Evolutionary conservation across 352 stramenopile species (phyloP).

Genomic region (Stephanocyclus meneghinianus): DNA sequence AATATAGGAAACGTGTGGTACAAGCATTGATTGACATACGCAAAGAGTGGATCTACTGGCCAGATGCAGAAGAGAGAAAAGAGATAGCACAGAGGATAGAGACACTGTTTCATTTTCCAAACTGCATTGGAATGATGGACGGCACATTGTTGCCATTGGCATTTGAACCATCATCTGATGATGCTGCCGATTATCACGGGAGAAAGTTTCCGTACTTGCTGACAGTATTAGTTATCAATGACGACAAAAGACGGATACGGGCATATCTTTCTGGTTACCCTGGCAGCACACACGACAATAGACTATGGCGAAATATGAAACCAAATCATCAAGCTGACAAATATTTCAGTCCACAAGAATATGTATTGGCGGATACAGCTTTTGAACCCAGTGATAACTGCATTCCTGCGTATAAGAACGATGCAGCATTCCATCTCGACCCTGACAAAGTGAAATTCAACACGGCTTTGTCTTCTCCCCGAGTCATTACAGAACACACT

Average conservation of each 20-base stretch:
- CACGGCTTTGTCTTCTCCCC: conserved; percentile 3
- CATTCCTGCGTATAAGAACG: not conserved
- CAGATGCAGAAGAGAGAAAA: conserved; percentile 24
- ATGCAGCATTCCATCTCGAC: not conserved
- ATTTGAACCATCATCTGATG: conserved; percentile 9
- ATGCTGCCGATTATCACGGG: conserved; percentile 20
- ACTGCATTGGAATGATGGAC: conserved; percentile 36
- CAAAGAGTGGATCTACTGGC: conserved; percentile 25
- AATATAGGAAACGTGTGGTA: not conserved
- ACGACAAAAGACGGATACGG: conserved; percentile 28
- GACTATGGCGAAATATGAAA: conserved; percentile 19
- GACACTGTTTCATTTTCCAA: conserved; percentile 15
- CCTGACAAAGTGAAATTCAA: conserved; percentile 27
- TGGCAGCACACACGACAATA: conserved; percentile 37
- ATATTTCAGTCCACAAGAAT: not conserved
- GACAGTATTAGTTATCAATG: conserved; percentile 25
- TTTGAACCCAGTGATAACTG: not conserved
- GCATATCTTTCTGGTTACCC: conserved; percentile 30
- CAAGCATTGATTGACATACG: conserved; percentile 10
- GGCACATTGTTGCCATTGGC: conserved; percentile 28
- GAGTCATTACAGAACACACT: conserved; percentile 34
- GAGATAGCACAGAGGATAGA: conserved; percentile 17
- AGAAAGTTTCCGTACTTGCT: conserved; percentile 34
- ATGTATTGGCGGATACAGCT: not conserved
- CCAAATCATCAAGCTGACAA: not conserved